Percentiles rank a stretch among this genome's conserved stretches.
Conservation (phyloP, 108 stramenopile genomes). For the Fragilariopsis cylindrus region DNA sequence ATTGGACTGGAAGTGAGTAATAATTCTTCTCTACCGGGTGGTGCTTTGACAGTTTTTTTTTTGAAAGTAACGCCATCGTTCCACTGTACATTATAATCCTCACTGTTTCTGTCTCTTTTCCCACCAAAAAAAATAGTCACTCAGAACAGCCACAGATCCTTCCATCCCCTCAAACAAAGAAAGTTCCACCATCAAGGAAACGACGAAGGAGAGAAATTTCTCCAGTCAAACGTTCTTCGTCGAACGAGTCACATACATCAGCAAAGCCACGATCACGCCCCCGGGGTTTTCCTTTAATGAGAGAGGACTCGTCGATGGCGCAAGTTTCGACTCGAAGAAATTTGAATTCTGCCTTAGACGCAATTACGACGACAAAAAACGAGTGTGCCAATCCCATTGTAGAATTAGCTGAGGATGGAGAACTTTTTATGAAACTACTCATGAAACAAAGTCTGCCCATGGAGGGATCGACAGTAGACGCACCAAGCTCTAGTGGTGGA, state of each 20-base stretch:
- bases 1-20: constrained; percentile 74
- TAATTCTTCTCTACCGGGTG: not conserved
- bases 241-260: not conserved
- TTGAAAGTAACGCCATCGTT: too few species aligned
- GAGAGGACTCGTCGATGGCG: not conserved
- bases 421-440: constrained; percentile 32
- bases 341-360: constrained; percentile 14
- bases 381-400: constrained; percentile 16
- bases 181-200: constrained; percentile 7
- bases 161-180: constrained; percentile 20
- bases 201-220: constrained; percentile 1
- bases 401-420: constrained; percentile 19
- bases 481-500: not conserved
- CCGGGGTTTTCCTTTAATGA: constrained; percentile 8
- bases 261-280: not conserved
- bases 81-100: not conserved
- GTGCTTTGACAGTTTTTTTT: not conserved
- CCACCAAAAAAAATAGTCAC: constrained; percentile 23
- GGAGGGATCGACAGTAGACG: not conserved
- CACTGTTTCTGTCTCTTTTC: not conserved
- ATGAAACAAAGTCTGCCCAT: not conserved
- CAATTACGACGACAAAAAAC: not conserved
- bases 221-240: not conserved
- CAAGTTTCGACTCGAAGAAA: constrained; percentile 18
- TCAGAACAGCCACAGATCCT: constrained; percentile 38